phyloP scores from a whole-genome alignment of 1,284 basidiomycete genomes.

The Entoloma clypeatum region DNA sequence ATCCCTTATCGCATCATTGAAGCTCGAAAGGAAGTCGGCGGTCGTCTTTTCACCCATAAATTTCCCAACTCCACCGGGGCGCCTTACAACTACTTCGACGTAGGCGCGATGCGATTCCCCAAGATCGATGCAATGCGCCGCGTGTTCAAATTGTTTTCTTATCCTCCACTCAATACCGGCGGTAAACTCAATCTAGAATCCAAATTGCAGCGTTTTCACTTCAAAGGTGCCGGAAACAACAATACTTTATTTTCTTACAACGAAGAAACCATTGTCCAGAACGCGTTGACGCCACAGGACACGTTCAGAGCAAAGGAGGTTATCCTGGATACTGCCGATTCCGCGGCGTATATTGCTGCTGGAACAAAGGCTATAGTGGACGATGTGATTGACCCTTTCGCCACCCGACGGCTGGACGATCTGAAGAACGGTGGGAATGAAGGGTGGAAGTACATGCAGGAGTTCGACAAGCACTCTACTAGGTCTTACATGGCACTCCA shows the following conservation, averaged over 20 bases:
- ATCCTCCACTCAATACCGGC: too few relatives aligned
- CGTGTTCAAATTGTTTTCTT: conserved; percentile 27
- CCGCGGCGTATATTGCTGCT: too few relatives aligned
- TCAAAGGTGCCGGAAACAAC: conserved; percentile 15
- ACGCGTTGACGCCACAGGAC: background rate
- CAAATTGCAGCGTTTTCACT: conserved; percentile 15
- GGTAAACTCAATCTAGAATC: conserved; percentile 16
- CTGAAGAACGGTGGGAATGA: too few relatives aligned
- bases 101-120: conserved; percentile 32
- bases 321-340: conserved; percentile 16
- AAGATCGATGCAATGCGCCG: conserved; percentile 25
- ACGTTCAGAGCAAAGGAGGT: background rate
- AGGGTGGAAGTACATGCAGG: too few relatives aligned
- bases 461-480: conserved; percentile 12
- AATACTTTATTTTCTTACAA: conserved; percentile 11
- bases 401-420: too few relatives aligned
- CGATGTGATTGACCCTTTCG: too few relatives aligned
- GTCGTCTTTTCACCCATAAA: conserved; percentile 20
- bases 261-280: conserved; percentile 5
- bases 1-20: conserved; percentile 21
- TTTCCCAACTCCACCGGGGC: conserved; percentile 14
- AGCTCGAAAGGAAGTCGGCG: conserved; percentile 15
- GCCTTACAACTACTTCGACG: conserved; percentile 15
- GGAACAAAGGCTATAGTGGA: too few relatives aligned
- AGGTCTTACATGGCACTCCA: conserved; percentile 24